Evolutionary conservation across 2,329 filamentous ascomycete species (phyloP).

Genomic region (Paecilomyces sp.): DNA sequence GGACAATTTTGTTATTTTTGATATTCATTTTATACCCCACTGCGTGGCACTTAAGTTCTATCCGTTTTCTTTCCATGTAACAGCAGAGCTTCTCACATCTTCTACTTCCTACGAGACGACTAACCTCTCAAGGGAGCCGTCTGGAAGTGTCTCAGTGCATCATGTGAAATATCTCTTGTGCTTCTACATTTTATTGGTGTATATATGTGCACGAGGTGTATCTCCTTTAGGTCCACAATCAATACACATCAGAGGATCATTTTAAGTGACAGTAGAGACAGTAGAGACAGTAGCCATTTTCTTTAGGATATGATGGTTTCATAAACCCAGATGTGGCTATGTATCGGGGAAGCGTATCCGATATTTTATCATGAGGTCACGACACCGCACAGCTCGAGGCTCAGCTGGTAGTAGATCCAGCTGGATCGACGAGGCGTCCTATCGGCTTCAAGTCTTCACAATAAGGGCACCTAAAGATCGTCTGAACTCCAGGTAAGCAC

Average conservation of each 20-base stretch:
- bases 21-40: slow-evolving; percentile 7
- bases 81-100: not conserved
- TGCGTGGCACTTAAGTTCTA: slow-evolving; percentile 4
- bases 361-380: no score
- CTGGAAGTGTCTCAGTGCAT: not conserved
- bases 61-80: slow-evolving; percentile 1
- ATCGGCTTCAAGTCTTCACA: no score
- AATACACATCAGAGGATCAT: not conserved
- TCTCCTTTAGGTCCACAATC: slow-evolving; percentile 10
- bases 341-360: no score
- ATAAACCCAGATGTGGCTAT: no score
- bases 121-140: not conserved
- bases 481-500: no score
- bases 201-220: not conserved
- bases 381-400: no score
- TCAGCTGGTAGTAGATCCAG: no score
- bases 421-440: no score
- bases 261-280: no score
- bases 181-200: not conserved
- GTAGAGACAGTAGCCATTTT: no score
- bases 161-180: not conserved
- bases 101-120: not conserved
- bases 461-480: no score
- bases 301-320: no score
- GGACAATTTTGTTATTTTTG: not conserved